These are phyloP conservation scores for Nicotiana sylvestris DNA, from an alignment of 257 asterid genomes.

Conservation along the genomic window DNA sequence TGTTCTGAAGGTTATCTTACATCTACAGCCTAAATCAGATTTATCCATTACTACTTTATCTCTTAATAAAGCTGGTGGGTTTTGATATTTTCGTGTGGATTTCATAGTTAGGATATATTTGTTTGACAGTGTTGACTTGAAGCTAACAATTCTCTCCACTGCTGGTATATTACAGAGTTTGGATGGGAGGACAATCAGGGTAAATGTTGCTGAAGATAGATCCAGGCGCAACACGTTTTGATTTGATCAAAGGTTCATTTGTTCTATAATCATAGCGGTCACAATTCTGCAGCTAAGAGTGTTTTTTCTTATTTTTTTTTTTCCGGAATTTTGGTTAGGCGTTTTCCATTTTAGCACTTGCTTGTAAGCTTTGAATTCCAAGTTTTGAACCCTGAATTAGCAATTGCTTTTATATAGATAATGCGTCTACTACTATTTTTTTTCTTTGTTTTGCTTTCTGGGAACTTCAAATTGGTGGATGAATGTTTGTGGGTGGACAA, in stretches of 20 bases:
- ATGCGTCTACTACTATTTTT: background rate
- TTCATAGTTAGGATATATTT: background rate
- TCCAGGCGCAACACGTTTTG: slow-evolving; percentile 44
- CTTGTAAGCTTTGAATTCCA: too few relatives aligned
- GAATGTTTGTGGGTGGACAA: background rate
- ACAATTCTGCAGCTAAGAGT: background rate
- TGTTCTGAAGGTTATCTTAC: too few relatives aligned
- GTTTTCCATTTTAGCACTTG: background rate
- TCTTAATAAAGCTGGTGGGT: background rate
- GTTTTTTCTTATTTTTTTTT: background rate
- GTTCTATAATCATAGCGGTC: background rate
- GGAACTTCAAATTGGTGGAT: background rate
- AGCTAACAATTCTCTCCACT: background rate
- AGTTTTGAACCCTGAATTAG: too few relatives aligned
- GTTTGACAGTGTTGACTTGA: background rate
- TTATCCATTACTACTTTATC: too few relatives aligned
- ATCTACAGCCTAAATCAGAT: too few relatives aligned
- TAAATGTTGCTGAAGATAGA: slow-evolving; percentile 65
- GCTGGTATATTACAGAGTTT: slow-evolving; percentile 45
- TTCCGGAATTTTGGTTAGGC: background rate
- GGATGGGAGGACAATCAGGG: slow-evolving; percentile 71
- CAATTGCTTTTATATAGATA: background rate
- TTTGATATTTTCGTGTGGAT: background rate
- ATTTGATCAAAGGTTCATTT: background rate
- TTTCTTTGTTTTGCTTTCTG: background rate